A percentile compares a stretch with the other conserved stretches of the same genome.
phyloP scores from a whole-genome alignment of 768 basidiomycete species.

The Leccinellum luteum region DNA sequence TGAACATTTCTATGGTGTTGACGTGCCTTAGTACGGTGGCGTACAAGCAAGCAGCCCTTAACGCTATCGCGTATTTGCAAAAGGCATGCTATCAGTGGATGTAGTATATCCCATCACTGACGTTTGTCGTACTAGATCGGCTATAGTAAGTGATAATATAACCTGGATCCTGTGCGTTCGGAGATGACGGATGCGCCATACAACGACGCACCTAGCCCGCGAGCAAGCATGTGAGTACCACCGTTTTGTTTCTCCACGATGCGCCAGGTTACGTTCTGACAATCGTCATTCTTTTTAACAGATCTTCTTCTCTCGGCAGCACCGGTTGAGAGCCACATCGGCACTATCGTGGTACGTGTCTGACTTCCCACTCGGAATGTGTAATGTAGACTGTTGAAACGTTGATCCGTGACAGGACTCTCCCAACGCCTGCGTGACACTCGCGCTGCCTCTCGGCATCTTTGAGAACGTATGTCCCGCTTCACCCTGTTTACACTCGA shows the following conservation, averaged over 20 bases:
- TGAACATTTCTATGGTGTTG: neutral
- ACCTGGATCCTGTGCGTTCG: neutral
- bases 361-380: neutral
- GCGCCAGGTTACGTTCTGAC: neutral
- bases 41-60: conserved; percentile 77
- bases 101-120: neutral
- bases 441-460: conserved; percentile 74
- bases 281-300: conserved; percentile 17
- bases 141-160: conserved; percentile 50
- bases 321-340: conserved; percentile 67
- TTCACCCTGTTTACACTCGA: neutral
- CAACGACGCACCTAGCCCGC: conserved; percentile 44
- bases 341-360: conserved; percentile 59
- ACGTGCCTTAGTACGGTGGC: conserved; percentile 55
- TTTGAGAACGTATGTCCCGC: conserved; percentile 57
- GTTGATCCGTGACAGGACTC: conserved; percentile 47
- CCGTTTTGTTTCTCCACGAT: neutral
- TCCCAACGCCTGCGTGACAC: conserved; percentile 74
- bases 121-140: conserved; percentile 48
- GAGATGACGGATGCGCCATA: neutral
- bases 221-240: conserved; percentile 64
- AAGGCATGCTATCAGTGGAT: conserved; percentile 40
- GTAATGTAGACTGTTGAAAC: neutral
- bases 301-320: conserved; percentile 69
- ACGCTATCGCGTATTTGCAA: conserved; percentile 69